Evolutionary conservation across 805 yeast genomes (phyloP).

Genomic region (Candida stauntonica): DNA sequence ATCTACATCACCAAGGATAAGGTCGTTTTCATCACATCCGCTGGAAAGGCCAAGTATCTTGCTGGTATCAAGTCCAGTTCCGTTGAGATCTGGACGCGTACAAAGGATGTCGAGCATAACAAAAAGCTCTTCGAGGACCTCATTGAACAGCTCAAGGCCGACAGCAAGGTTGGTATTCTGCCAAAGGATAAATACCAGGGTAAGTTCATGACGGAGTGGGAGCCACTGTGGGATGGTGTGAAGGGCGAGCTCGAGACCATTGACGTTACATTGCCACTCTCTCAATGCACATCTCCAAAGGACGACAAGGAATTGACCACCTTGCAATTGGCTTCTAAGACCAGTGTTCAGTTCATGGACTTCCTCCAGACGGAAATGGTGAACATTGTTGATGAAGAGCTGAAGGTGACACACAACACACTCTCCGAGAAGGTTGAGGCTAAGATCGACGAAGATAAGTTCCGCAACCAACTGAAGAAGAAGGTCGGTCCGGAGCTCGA

Average conservation of each 20-base stretch:
- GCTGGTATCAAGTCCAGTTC: conserved; percentile 47
- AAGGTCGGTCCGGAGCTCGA: conserved; percentile 67
- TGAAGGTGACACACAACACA: conserved; percentile 65
- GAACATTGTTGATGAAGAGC: conserved; percentile 80
- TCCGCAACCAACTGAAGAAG: conserved; percentile 53
- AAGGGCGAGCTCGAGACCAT: conserved; percentile 39
- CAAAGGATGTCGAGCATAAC: conserved; percentile 78
- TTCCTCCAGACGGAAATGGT: conserved; percentile 85
- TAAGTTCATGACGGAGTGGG: conserved; percentile 82
- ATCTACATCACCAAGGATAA: conserved; percentile 58
- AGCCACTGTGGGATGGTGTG: conserved; percentile 34
- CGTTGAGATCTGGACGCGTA: conserved; percentile 63
- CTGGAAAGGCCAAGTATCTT: conserved; percentile 80
- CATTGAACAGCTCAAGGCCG: conserved; percentile 37
- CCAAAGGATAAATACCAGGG: conserved; percentile 78
- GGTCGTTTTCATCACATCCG: conserved; percentile 67
- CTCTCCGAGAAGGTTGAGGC: conserved; percentile 73
- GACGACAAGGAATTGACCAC: conserved; percentile 72
- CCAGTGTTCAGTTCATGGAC: conserved; percentile 76
- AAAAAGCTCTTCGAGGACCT: conserved; percentile 59
- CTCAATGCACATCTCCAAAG: conserved; percentile 62
- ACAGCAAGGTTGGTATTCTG: conserved; percentile 58
- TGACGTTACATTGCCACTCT: conserved; percentile 52
- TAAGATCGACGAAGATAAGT: conserved; percentile 74
- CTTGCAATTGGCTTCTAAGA: conserved; percentile 66